A percentile compares a stretch with the other conserved stretches of the same genome.
Conservation (phyloP, 228 moss, liverwort and hornwort species). For the Sphagnum fallax region DNA sequence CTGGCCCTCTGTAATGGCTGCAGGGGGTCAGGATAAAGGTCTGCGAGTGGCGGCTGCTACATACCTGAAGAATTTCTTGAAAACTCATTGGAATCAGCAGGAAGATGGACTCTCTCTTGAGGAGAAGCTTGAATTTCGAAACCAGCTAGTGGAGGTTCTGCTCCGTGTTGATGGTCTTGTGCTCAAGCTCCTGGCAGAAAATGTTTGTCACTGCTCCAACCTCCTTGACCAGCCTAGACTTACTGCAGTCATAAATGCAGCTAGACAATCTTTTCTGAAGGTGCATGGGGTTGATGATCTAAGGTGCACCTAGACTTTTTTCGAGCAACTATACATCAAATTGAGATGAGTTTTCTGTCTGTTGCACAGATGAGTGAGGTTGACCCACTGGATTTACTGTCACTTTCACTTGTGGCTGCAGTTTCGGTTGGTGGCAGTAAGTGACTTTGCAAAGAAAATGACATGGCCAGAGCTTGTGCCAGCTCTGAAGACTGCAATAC, state of each 20-base stretch:
- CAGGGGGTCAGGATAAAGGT: slow-evolving; percentile 85
- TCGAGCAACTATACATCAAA: too few species aligned
- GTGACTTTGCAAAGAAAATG: slow-evolving; percentile 75
- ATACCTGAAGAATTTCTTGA: slow-evolving; percentile 80
- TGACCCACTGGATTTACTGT: background rate
- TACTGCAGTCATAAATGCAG: too few species aligned
- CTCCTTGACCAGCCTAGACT: too few species aligned
- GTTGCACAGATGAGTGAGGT: background rate
- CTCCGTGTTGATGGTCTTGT: slow-evolving; percentile 84
- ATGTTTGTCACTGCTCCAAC: slow-evolving; percentile 37
- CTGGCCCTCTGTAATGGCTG: background rate
- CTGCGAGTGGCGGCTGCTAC: slow-evolving; percentile 91
- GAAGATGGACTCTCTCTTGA: slow-evolving; percentile 41
- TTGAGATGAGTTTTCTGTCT: too few species aligned
- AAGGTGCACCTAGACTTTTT: too few species aligned
- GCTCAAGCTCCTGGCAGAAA: slow-evolving; percentile 80
- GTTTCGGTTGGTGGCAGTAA: slow-evolving; percentile 89
- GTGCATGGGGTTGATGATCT: too few species aligned
- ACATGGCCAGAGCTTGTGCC: slow-evolving; percentile 90
- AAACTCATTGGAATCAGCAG: slow-evolving; percentile 60
- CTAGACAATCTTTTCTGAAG: too few species aligned
- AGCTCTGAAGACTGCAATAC: slow-evolving; percentile 73
- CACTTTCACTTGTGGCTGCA: slow-evolving; percentile 37
- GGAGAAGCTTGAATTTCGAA: slow-evolving; percentile 72
- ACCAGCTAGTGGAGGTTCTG: slow-evolving; percentile 87